These are phyloP conservation scores for Diplodia corticola DNA, from an alignment of 2,329 filamentous ascomycete species.

Conservation along the genomic window DNA sequence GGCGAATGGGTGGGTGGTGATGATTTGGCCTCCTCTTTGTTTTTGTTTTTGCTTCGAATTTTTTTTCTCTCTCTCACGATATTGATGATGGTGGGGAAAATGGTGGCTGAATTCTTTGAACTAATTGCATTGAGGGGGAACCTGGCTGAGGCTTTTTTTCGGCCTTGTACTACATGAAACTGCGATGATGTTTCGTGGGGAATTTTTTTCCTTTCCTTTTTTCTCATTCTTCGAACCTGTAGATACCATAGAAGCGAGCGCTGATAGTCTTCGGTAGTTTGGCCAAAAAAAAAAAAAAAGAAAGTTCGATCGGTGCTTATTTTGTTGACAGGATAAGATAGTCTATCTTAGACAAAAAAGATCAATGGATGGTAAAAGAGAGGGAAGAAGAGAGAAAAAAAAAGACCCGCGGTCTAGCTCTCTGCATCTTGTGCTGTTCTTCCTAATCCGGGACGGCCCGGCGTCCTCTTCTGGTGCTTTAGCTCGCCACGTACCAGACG, in stretches of 20 bases:
- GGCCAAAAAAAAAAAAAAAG: neutral
- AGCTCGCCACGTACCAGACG: neutral
- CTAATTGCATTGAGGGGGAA: neutral
- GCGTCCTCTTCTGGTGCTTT: neutral
- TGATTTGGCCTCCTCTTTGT: neutral
- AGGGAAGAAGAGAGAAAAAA: too few relatives aligned
- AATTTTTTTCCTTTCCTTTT: neutral
- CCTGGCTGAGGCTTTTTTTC: neutral
- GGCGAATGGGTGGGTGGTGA: neutral
- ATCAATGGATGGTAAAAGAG: neutral
- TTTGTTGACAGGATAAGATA: neutral
- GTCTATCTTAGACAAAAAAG: neutral
- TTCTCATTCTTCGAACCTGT: neutral
- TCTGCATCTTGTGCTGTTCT: neutral
- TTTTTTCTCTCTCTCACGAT: too few relatives aligned
- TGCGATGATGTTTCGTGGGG: neutral
- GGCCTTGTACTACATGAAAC: neutral
- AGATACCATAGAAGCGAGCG: slow-evolving; percentile 10
- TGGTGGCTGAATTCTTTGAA: neutral
- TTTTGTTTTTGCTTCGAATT: neutral
- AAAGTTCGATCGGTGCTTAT: neutral
- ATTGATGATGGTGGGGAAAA: neutral
- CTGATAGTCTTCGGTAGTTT: neutral
- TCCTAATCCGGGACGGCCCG: neutral
- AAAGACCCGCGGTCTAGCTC: neutral